These are phyloP conservation scores for Pleodorina starrii DNA, from an alignment of 139 green algal genomes.

Conservation along the genomic window DNA sequence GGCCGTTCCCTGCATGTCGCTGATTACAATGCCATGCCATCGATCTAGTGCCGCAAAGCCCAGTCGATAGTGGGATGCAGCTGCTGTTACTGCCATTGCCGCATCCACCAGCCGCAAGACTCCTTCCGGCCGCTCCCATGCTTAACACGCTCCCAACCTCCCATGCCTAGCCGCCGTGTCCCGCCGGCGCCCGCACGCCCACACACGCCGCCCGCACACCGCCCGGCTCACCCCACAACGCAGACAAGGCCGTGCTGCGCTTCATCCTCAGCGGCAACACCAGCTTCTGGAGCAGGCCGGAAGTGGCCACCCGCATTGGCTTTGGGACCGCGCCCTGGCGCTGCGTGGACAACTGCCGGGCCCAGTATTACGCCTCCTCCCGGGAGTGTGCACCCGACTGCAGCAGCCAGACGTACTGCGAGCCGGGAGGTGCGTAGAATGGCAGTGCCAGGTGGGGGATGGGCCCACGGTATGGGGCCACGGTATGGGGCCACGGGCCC, in stretches of 20 bases:
- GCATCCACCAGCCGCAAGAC: too few relatives aligned
- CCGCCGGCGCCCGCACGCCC: too few relatives aligned
- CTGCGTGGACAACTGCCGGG: slow-evolving; percentile 12
- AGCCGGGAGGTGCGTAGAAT: slow-evolving; percentile 30
- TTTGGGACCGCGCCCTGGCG: slow-evolving; percentile 41
- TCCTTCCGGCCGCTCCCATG: too few relatives aligned
- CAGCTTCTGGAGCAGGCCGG: slow-evolving; percentile 36
- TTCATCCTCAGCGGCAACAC: slow-evolving; percentile 46
- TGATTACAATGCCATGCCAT: neutral
- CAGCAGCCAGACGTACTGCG: slow-evolving; percentile 10
- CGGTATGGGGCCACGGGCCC: too few relatives aligned
- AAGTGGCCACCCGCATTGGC: slow-evolving; percentile 31
- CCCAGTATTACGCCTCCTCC: neutral
- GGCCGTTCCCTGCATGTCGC: neutral
- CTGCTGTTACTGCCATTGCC: too few relatives aligned
- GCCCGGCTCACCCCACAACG: too few relatives aligned
- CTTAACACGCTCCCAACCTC: too few relatives aligned
- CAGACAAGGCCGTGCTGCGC: slow-evolving; percentile 39
- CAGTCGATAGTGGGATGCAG: too few relatives aligned
- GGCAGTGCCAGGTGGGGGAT: too few relatives aligned
- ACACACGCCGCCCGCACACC: too few relatives aligned
- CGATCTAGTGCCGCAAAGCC: neutral
- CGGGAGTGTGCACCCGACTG: slow-evolving; percentile 21
- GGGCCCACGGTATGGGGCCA: too few relatives aligned
- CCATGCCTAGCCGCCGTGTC: too few relatives aligned